phyloP scores from a whole-genome alignment of 129 eudicot species.

The Pseudognaphalium luteoalbum region DNA sequence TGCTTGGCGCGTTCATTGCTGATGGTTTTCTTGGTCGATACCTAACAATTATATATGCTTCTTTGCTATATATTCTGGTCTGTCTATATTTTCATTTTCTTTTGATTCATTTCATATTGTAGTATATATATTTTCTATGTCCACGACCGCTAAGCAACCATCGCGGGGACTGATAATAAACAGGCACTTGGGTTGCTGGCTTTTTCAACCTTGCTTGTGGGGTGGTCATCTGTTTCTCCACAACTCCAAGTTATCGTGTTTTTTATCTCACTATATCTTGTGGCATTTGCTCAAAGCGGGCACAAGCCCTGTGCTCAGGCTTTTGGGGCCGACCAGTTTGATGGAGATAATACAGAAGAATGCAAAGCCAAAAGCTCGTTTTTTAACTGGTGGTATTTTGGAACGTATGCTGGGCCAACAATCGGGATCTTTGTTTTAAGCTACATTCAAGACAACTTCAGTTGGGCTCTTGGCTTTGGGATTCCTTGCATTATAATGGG shows the following conservation, averaged over 20 bases:
- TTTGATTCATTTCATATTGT: background rate
- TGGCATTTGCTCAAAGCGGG: conserved; percentile 67
- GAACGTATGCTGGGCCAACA: conserved; percentile 49
- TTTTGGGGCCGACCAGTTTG: conserved; percentile 89
- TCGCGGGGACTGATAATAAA: background rate
- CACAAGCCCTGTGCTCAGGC: conserved; percentile 68
- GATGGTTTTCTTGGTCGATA: conserved; percentile 67
- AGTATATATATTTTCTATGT: background rate
- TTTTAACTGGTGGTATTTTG: conserved; percentile 79
- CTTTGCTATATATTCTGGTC: conserved; percentile 63
- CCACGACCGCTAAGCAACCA: background rate
- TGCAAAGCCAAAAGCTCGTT: conserved; percentile 61
- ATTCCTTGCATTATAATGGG: conserved; percentile 61
- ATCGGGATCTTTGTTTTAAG: conserved; percentile 35
- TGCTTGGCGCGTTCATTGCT: conserved; percentile 69
- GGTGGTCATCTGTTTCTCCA: conserved; percentile 26
- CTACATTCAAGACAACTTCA: conserved; percentile 66
- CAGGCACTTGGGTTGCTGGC: conserved; percentile 78
- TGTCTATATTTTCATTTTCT: background rate
- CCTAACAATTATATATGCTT: conserved; percentile 52
- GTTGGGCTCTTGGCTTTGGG: conserved; percentile 79
- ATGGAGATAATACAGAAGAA: conserved; percentile 48
- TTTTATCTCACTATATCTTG: conserved; percentile 55
- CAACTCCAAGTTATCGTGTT: conserved; percentile 39
- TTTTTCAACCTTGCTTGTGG: conserved; percentile 50